A percentile compares a stretch with the other conserved stretches of the same genome.
These are phyloP conservation scores for Hapsidospora chrysogenum DNA, from an alignment of 495 filamentous ascomycete species.

Conservation along the genomic window DNA sequence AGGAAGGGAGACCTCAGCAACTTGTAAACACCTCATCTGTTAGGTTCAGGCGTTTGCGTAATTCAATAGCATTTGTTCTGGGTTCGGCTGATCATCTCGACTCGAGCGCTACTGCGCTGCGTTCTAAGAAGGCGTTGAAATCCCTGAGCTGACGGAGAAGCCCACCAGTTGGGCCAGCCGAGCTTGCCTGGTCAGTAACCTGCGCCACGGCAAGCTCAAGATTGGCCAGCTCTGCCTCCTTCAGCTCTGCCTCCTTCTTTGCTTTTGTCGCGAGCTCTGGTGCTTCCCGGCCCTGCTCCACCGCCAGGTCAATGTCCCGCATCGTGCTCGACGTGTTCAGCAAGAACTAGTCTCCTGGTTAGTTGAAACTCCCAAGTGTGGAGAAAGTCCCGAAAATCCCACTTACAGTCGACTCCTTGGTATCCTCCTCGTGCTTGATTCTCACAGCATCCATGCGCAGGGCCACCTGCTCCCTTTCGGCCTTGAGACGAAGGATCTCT, in stretches of 20 bases:
- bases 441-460: conserved; percentile 54
- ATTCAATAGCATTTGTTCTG: too few relatives aligned
- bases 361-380: neutral
- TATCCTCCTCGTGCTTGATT: conserved; percentile 36
- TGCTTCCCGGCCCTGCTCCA: conserved; percentile 27
- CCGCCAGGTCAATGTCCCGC: conserved; percentile 37
- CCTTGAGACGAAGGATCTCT: conserved; percentile 44
- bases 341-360: conserved; percentile 14
- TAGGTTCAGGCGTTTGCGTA: too few relatives aligned
- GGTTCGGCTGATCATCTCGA: conserved; percentile 3
- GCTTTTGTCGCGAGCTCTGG: conserved; percentile 14
- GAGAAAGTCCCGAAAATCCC: neutral
- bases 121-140: conserved; percentile 39
- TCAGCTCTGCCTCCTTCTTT: conserved; percentile 20
- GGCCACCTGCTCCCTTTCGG: conserved; percentile 47
- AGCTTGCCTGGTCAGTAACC: conserved; percentile 27
- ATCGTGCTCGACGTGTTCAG: conserved; percentile 32
- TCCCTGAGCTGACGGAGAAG: conserved; percentile 33
- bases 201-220: conserved; percentile 31
- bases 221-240: too few relatives aligned
- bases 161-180: conserved; percentile 25
- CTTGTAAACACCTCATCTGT: too few relatives aligned
- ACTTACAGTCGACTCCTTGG: conserved; percentile 26
- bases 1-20: conserved; percentile 3
- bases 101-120: conserved; percentile 31